Base-by-base conservation (phyloP, 1,284 basidiomycete genomes). In the Rhodotorula sp. region DNA sequence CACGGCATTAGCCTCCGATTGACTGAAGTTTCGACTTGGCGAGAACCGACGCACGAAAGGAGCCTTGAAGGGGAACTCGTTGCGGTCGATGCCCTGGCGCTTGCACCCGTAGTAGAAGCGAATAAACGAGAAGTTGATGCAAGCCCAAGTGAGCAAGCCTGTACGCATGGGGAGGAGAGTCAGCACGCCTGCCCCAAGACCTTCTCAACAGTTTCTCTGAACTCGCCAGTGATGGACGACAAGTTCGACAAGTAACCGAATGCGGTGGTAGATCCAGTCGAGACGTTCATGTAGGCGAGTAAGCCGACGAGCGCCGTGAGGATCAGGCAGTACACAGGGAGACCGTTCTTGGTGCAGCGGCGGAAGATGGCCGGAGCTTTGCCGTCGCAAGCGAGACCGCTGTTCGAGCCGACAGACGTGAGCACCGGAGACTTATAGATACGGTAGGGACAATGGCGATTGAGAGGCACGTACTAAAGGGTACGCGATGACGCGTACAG, bases 401-500 rank as follows among this genome's bases (percentile, higher is more conserved):
- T 55, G 26, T 28, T 18, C 2, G n/a, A 43, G 38, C 10, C 38
- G 38, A 43, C 12, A 12, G 2, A 2, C 38, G 38, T 43, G 14
- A 12, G 38, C 10, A 43, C 38, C 2, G 14, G 1, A 43, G 2
- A 2, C 10, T 43, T 14, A 18, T 15, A 14, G 14, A 1, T n/a
- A 7, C 23, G n/a, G 19, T 7, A 54, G n/a, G 23, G 52, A 5
- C 8, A n/a, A 26, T 23, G 52, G 19, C 21, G 18, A 23, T 10
- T 16, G 50, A 18, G 8, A 23, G 1, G 50, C 21, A 55, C 54
- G 54, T 5, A 55, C 54, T 93, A 93, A 34, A 94, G 83, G 38
- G 91, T 88, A 78, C 93, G 89, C 18, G 90, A 91, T 1, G 90
- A 84, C 68, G 89, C 88, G 84, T 90, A 95, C 48, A 94, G 79